Base-by-base conservation (phyloP, 305 asterid species). In the Rubia tinctorum region DNA sequence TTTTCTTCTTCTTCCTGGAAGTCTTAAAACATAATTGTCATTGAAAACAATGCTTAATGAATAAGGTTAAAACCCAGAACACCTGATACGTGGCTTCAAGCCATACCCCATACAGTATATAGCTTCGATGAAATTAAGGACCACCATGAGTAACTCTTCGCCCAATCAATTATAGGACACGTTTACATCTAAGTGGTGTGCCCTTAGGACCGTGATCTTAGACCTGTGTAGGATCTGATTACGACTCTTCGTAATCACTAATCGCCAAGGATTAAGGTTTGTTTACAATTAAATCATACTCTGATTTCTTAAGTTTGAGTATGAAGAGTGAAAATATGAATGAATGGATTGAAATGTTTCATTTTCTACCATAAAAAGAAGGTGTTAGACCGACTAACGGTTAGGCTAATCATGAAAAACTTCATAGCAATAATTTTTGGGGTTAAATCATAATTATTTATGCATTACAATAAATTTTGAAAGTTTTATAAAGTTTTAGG, bases 21-120 rank as follows among this genome's bases (percentile, higher is more conserved):
- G 34, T 59, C 8, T 20, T 12, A 20, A 6, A 59, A 12, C 18
- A 22, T 30, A 49, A 49, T 51, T 69, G 58, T 17, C 44, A 45
- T 7, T 23, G 56, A 69, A 27, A 17, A 47, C 18, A 47, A 69
- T 25, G 72, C 44, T 49, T 49, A 68, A 14, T 23, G 43, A 12
- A 12, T 49, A 49, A 25, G 39, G 61, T 22, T 44, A 13, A 64
- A 64, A 64, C 30, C 18, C 30, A 59, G 62, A 37, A 71, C 8
- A 71, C 73, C 71, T 71, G 70, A 43, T 70, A 74, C 84, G 84
- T 77, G 84, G 68, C 82, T 37, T 37, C 44, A 18, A 40, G 62
- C 60, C 3, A 73, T 42, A 65, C 81, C 71, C 23, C n/a, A n/a
- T n/a, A n/a, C n/a, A n/a, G n/a, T n/a, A 18, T 4, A 30, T 0